Evolutionary conservation across 78 protist species (phyloP).

Genomic region (Capsaspora owczarzaki): DNA sequence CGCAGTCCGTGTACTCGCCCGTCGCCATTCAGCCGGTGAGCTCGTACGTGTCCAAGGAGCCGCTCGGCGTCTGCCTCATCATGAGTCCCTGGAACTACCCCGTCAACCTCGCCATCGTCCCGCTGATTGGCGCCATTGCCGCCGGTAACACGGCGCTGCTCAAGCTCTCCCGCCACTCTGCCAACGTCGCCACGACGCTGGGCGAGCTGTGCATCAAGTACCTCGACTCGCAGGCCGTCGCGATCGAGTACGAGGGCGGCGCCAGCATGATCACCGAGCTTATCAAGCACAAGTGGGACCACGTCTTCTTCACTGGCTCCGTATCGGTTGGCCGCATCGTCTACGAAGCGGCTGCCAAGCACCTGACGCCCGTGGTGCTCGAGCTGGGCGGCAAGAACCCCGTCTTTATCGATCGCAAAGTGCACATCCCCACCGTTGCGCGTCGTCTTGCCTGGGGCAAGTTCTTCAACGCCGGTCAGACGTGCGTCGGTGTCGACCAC

Average conservation of each 20-base stretch:
- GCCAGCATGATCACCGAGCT: conserved; percentile 11
- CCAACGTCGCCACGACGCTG: not conserved
- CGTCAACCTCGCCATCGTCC: conserved; percentile 1
- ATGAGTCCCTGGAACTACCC: conserved; percentile 91
- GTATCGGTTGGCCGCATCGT: conserved; percentile 39
- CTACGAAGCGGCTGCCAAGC: conserved; percentile 43
- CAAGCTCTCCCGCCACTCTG: conserved; percentile 37
- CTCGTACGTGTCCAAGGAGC: too few relatives aligned
- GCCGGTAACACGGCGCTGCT: conserved; percentile 47
- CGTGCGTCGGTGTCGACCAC: conserved; percentile 72
- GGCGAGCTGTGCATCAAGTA: conserved; percentile 11
- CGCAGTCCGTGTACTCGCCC: not conserved
- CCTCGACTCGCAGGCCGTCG: not conserved
- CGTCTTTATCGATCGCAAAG: not conserved
- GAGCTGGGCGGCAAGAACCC: conserved; percentile 78
- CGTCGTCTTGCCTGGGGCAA: not conserved
- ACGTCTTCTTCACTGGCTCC: conserved; percentile 65
- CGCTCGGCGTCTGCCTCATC: too few relatives aligned
- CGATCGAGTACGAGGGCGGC: conserved; percentile 27
- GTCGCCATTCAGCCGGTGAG: not conserved
- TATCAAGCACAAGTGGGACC: conserved; percentile 28
- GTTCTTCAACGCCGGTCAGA: conserved; percentile 47
- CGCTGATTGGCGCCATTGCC: too few relatives aligned
- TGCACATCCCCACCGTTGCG: not conserved
- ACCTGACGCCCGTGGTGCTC: conserved; percentile 56